Evolutionary conservation across 208 protist species (phyloP).

Genomic region (Trypanosoma boissoni): DNA sequence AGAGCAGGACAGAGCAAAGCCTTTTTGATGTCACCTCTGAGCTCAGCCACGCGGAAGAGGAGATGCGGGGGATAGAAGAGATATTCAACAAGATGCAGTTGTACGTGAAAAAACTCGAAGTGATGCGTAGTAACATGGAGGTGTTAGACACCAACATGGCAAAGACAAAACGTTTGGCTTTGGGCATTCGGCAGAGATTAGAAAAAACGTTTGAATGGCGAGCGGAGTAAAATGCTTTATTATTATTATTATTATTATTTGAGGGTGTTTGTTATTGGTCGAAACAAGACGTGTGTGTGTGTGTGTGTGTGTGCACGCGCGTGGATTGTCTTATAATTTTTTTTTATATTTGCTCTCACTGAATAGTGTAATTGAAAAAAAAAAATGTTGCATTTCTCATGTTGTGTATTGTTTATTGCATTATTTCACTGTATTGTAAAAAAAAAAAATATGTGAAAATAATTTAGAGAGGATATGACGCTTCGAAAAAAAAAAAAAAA

Average conservation of each 20-base stretch:
- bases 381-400: too few relatives aligned
- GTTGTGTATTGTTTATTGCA: too few relatives aligned
- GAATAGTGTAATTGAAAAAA: too few relatives aligned
- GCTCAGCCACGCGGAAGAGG: not conserved
- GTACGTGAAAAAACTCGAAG: slow-evolving; percentile 1
- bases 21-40: slow-evolving; percentile 3
- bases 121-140: slow-evolving; percentile 6
- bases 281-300: too few relatives aligned
- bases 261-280: too few relatives aligned
- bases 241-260: not conserved
- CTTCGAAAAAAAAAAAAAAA: too few relatives aligned
- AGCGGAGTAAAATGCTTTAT: not conserved
- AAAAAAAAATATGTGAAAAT: too few relatives aligned
- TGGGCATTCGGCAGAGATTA: slow-evolving; percentile 3
- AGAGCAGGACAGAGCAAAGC: not conserved
- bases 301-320: too few relatives aligned
- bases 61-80: not conserved
- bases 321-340: too few relatives aligned
- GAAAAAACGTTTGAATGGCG: slow-evolving; percentile 8
- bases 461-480: too few relatives aligned
- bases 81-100: slow-evolving; percentile 2
- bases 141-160: slow-evolving; percentile 13
- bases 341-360: too few relatives aligned
- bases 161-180: slow-evolving; percentile 8
- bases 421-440: too few relatives aligned